Evolutionary conservation across 768 basidiomycete species (phyloP).

Genomic region (Lyophyllum decastes): DNA sequence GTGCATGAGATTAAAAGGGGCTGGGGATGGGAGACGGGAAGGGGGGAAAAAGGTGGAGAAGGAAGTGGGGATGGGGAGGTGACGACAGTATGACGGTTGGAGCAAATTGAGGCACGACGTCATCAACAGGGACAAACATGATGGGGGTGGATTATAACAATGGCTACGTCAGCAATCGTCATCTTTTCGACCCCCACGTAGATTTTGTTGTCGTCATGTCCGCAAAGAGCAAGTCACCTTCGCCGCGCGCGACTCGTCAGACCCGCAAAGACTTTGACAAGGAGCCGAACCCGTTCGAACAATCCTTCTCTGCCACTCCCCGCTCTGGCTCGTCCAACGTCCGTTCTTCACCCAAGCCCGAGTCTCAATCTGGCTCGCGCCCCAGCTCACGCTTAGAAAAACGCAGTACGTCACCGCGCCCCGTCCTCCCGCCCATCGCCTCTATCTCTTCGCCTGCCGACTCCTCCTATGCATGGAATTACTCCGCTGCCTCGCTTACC

Average conservation of each 20-base stretch:
- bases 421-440: conserved; percentile 80
- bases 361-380: conserved; percentile 25
- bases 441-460: conserved; percentile 75
- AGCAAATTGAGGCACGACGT: conserved; percentile 16
- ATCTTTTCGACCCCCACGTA: conserved; percentile 32
- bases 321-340: conserved; percentile 37
- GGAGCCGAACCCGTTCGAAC: conserved; percentile 94
- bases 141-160: conserved; percentile 39
- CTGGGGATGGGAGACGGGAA: neutral
- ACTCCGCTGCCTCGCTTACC: conserved; percentile 51
- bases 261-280: conserved; percentile 69
- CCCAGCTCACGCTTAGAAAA: conserved; percentile 31
- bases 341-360: conserved; percentile 37
- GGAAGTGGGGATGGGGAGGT: neutral
- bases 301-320: conserved; percentile 72
- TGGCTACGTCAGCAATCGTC: conserved; percentile 54
- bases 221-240: conserved; percentile 37
- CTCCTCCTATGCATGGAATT: conserved; percentile 68
- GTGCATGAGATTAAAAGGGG: no score
- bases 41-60: neutral
- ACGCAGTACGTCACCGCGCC: conserved; percentile 51
- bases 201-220: conserved; percentile 33
- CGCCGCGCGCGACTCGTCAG: conserved; percentile 38
- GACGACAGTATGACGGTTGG: conserved; percentile 5
- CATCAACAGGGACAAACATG: conserved; percentile 35